Percentiles rank a stretch among this genome's conserved stretches.
Conservation (phyloP, 345 rosid species). For the Hibiscus mutabilis region DNA sequence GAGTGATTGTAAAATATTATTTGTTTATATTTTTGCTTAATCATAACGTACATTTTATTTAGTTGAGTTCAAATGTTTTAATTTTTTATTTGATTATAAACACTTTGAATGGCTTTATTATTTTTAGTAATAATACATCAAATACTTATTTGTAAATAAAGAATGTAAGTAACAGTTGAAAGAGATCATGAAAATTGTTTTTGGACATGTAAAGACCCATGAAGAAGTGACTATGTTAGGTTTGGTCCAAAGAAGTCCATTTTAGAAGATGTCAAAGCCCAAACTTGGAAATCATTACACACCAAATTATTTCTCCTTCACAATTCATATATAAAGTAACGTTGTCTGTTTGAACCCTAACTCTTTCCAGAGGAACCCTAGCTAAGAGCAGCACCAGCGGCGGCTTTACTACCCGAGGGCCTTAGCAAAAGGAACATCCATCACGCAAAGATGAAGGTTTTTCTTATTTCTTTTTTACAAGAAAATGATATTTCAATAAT, state of each 20-base stretch:
- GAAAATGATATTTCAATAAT: background rate
- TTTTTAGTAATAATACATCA: no score
- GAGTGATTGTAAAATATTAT: no score
- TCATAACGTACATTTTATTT: no score
- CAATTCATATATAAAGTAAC: background rate
- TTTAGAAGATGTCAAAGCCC: background rate
- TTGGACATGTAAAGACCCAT: background rate
- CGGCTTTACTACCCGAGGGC: background rate
- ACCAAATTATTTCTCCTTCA: background rate
- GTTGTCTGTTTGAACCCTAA: conserved; percentile 15
- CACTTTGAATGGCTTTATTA: no score
- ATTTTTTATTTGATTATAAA: no score
- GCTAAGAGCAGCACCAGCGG: conserved; percentile 1
- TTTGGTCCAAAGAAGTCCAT: background rate
- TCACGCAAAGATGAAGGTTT: conserved; percentile 24
- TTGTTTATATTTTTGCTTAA: no score
- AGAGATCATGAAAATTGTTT: background rate
- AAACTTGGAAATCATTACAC: background rate
- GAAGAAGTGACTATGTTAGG: background rate
- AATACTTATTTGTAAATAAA: no score
- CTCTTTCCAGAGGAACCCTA: background rate
- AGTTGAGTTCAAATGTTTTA: no score
- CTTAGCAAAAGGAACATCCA: conserved; percentile 3
- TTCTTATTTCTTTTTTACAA: background rate
- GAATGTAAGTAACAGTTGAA: no score